Evolutionary conservation across 2,329 filamentous ascomycete genomes (phyloP), one percentile per base, ranked within the genome.

Genomic region (Fusarium graminum): DNA sequence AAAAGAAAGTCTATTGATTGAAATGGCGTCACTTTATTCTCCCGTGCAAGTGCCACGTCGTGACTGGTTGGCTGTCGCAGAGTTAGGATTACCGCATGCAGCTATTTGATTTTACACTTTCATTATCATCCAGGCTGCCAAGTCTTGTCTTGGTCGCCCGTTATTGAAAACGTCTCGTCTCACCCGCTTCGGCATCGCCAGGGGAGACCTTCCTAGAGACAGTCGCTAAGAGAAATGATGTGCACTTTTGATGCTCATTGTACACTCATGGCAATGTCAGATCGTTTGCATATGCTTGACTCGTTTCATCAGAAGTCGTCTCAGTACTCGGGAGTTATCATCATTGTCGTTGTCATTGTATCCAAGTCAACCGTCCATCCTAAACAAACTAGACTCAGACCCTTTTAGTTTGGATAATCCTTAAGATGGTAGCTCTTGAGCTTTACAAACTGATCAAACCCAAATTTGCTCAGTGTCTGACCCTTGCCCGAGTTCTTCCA

Each of bases 401-500:
- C 50, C 29, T 41, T 44, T 71, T 82, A 88, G 79, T 88, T 89
- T 42, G 87, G 87, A 74, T 89, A 88, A 66, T 96, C 88, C 82
- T 97, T 97, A 76, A 97, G 77, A 79, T 98, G 94, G 78, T 91
- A 96, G 83, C 92, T 97, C 89, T 97, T 97, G 73, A 97, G 85
- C 85, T 95, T 97, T 75, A 96, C 90, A 76, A 97, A 98, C 76
- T 97, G 92, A 72, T 97, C 94, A 75, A 96, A 98, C 12, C 94
- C 94, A 74, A 94, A 97, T 72, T 83, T 89, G 80, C 93, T 95
- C 72, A 98, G 81, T 11, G 94, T 97, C 71, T 94, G 90, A 22
- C 94, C 94, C 78, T 92, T 94, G 67, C 94, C 94, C 62, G 93
- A 97, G 77, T 97, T 93, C 83, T 98, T 98, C 93, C 93, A 97